Percentiles rank a stretch among this genome's conserved stretches.
These are phyloP conservation scores for Metarhizium robertsii DNA, from an alignment of 2,329 filamentous ascomycete species.

Conservation along the genomic window DNA sequence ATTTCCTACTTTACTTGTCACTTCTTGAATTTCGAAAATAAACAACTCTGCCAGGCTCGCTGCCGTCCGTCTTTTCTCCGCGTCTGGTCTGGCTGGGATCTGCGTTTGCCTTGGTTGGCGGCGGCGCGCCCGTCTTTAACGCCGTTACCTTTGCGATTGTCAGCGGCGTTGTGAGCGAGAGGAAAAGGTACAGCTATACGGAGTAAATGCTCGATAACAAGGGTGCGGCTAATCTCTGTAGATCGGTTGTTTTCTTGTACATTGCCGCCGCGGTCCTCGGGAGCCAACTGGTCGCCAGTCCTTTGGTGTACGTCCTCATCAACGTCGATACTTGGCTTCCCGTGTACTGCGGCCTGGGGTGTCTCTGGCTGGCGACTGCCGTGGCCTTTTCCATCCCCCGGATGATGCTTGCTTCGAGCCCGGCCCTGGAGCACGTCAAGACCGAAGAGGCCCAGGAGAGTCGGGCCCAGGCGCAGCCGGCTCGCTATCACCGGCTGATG, in stretches of 20 bases:
- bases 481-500: background rate
- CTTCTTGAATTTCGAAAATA: background rate
- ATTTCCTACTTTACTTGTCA: no score
- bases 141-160: constrained; percentile 13
- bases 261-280: constrained; percentile 9
- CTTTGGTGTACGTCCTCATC: constrained; percentile 11
- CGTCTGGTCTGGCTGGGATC: constrained; percentile 10
- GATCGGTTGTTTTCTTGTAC: constrained; percentile 12
- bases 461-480: background rate
- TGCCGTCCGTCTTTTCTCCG: constrained; percentile 8
- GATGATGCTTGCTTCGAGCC: no score
- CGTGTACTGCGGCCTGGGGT: background rate
- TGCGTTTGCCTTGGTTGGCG: constrained; percentile 11
- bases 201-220: no score
- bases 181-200: background rate
- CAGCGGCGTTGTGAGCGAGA: constrained; percentile 4
- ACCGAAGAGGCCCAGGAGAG: background rate
- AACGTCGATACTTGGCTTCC: constrained; percentile 7
- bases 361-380: background rate
- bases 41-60: background rate
- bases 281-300: constrained; percentile 10
- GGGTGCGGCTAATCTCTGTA: background rate
- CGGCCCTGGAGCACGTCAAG: no score
- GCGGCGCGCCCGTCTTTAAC: constrained; percentile 10
- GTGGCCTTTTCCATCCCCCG: background rate